These are phyloP conservation scores for Aspergillus carbonarius DNA, from an alignment of 2,329 filamentous ascomycete species.

Conservation along the genomic window DNA sequence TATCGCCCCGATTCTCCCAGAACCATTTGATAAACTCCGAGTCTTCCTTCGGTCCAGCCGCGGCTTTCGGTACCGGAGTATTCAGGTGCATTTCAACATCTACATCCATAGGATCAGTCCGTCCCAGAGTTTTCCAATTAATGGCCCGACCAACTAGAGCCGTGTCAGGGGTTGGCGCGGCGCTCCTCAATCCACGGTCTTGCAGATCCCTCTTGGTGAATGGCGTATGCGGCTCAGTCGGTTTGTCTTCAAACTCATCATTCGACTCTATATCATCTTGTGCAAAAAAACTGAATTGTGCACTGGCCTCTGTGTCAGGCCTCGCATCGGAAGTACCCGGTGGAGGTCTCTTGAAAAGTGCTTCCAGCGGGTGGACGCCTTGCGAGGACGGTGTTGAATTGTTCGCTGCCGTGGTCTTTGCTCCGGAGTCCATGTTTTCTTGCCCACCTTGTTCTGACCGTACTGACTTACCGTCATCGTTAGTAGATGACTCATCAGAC, in stretches of 20 bases:
- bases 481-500: constrained; percentile 24
- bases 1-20: constrained; percentile 53
- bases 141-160: constrained; percentile 61
- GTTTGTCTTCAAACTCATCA: constrained; percentile 45
- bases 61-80: constrained; percentile 26
- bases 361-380: constrained; percentile 81
- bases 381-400: background rate
- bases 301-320: constrained; percentile 45
- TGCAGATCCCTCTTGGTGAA: constrained; percentile 78
- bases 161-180: constrained; percentile 92
- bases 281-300: constrained; percentile 77
- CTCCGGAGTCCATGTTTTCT: constrained; percentile 4
- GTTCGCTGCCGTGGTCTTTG: constrained; percentile 11
- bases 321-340: constrained; percentile 39
- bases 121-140: constrained; percentile 25
- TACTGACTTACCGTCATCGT: constrained; percentile 19
- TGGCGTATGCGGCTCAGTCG: constrained; percentile 69
- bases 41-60: constrained; percentile 37
- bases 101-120: constrained; percentile 22
- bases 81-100: constrained; percentile 25
- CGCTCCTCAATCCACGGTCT: constrained; percentile 67
- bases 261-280: constrained; percentile 52
- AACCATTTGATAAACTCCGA: constrained; percentile 64
- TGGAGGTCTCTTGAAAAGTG: constrained; percentile 77
- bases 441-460: background rate